Percentiles rank a stretch among this genome's conserved stretches.
These are phyloP conservation scores for Talaromyces nanjingensis DNA, from an alignment of 495 filamentous ascomycete genomes.

Conservation along the genomic window DNA sequence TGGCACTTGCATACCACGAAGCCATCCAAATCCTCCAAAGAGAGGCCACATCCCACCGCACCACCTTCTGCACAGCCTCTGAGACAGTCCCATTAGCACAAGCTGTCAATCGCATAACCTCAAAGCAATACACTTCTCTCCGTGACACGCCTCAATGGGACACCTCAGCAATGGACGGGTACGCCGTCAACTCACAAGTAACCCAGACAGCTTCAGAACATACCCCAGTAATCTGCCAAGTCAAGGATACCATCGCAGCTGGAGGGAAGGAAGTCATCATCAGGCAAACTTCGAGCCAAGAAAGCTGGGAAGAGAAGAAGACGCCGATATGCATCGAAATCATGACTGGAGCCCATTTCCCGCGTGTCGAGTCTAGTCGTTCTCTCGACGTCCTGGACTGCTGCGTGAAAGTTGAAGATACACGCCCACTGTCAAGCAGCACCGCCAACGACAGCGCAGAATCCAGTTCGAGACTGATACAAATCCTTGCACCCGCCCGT, in stretches of 20 bases:
- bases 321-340: conserved; percentile 12
- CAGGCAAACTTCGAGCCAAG: not conserved
- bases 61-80: not conserved
- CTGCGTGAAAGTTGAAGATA: conserved; percentile 12
- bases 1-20: not conserved
- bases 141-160: conserved; percentile 10
- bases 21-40: not conserved
- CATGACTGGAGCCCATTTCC: conserved; percentile 15
- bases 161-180: conserved; percentile 17
- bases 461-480: conserved; percentile 6
- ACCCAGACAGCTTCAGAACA: conserved; percentile 6
- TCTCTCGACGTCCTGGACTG: conserved; percentile 10
- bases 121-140: conserved; percentile 1
- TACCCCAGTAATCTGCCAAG: conserved; percentile 8
- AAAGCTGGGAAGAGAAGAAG: not conserved
- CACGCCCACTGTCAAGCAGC: not conserved
- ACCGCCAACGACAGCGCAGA: not conserved
- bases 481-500: conserved; percentile 8
- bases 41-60: not conserved
- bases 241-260: conserved; percentile 8
- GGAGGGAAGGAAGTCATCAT: conserved; percentile 8
- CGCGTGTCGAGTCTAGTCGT: not conserved
- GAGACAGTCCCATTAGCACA: conserved; percentile 13
- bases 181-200: conserved; percentile 11
- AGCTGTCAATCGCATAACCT: conserved; percentile 8